phyloP scores from a whole-genome alignment of 768 basidiomycete genomes.

The Chalciporus chontae region DNA sequence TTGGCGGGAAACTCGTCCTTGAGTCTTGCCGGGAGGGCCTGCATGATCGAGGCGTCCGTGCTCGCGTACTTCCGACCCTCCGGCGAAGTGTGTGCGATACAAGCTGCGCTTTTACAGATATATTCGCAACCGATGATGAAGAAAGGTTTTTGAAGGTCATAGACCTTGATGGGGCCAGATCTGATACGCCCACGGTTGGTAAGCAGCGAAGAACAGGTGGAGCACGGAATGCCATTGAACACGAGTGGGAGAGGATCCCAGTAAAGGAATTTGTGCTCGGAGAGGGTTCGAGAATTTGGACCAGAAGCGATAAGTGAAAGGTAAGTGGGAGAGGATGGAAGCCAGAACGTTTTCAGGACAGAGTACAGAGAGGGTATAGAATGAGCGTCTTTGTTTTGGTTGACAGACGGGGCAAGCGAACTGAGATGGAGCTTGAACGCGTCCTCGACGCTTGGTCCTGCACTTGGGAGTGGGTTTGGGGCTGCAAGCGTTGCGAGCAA shows the following conservation, averaged over 20 bases:
- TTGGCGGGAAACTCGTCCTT: slow-evolving; percentile 73
- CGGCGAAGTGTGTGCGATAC: slow-evolving; percentile 38
- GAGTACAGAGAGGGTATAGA: slow-evolving; percentile 71
- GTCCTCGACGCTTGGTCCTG: slow-evolving; percentile 66
- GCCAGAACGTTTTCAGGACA: slow-evolving; percentile 80
- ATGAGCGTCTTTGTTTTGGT: slow-evolving; percentile 41
- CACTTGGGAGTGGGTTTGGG: slow-evolving; percentile 58
- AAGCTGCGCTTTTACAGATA: slow-evolving; percentile 52
- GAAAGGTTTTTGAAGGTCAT: slow-evolving; percentile 77
- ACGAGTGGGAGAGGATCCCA: slow-evolving; percentile 84
- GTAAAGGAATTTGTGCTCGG: slow-evolving; percentile 77
- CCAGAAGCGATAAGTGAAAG: slow-evolving; percentile 70
- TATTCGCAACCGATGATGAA: slow-evolving; percentile 87
- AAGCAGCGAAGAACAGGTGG: slow-evolving; percentile 57
- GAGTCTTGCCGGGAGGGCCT: slow-evolving; percentile 62
- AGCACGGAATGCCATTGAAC: slow-evolving; percentile 78
- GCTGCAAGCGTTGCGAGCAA: slow-evolving; percentile 57
- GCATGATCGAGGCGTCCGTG: slow-evolving; percentile 69
- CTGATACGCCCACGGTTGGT: slow-evolving; percentile 68
- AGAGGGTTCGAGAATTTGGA: slow-evolving; percentile 64
- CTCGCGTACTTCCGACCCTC: slow-evolving; percentile 69
- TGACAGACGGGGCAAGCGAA: slow-evolving; percentile 52
- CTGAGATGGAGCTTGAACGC: slow-evolving; percentile 75
- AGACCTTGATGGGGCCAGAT: slow-evolving; percentile 72
- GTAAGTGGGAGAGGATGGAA: slow-evolving; percentile 74